Conservation (phyloP, 805 yeast genomes). For the Lipomyces japonicus region DNA sequence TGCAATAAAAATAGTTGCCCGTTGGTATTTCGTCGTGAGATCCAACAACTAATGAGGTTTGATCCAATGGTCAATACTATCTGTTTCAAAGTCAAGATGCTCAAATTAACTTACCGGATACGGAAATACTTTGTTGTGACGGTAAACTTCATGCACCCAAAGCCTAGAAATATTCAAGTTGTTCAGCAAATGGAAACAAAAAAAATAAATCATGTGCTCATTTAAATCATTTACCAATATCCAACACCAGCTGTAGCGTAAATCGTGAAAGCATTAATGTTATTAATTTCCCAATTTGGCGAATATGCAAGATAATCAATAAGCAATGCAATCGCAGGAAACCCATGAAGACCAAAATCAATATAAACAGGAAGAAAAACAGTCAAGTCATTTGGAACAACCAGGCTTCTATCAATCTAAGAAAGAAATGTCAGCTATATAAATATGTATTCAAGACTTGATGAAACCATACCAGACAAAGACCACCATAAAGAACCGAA, state of each 20-base stretch:
- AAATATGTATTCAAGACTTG: not conserved
- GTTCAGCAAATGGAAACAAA: not conserved
- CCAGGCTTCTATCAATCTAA: conserved; percentile 7
- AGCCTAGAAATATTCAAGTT: conserved; percentile 6
- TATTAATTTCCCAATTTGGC: conserved; percentile 7
- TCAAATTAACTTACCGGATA: conserved; percentile 12
- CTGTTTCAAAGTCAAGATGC: not conserved
- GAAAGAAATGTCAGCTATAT: too few relatives aligned
- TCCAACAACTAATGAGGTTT: conserved; percentile 3
- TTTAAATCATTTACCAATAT: conserved; percentile 26
- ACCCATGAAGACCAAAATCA: conserved; percentile 22
- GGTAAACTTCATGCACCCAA: conserved; percentile 21
- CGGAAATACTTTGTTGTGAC: conserved; percentile 15
- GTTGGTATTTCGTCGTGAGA: conserved; percentile 7
- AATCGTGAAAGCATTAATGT: not conserved
- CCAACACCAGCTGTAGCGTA: conserved; percentile 11
- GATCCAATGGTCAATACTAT: not conserved
- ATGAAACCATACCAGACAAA: conserved; percentile 6
- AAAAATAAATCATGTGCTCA: not conserved
- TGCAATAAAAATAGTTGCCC: conserved; percentile 9
- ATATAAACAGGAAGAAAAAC: conserved; percentile 10
- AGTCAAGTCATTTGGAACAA: conserved; percentile 13
- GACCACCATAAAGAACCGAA: conserved; percentile 16
- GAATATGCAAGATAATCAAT: conserved; percentile 18
- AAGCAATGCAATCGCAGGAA: conserved; percentile 18